A percentile compares a stretch with the other conserved stretches of the same genome.
These are phyloP conservation scores for Spiraea crenata DNA, from an alignment of 331 rosid species.

Conservation along the genomic window DNA sequence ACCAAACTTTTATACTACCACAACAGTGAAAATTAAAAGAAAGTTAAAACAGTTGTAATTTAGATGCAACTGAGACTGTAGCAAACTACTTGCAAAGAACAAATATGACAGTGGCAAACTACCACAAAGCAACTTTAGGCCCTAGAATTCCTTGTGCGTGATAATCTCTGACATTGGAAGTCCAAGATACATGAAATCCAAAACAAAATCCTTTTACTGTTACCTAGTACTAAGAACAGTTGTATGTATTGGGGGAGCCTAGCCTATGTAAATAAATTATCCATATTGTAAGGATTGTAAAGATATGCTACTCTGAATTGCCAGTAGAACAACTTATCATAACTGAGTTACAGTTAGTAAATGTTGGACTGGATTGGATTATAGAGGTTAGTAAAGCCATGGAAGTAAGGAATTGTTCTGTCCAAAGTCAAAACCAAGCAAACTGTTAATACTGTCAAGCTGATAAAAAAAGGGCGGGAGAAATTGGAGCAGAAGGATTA, in stretches of 20 bases:
- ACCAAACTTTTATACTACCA: background rate
- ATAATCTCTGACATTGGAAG: background rate
- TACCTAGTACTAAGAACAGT: background rate
- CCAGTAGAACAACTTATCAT: background rate
- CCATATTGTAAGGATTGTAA: background rate
- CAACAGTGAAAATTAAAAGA: background rate
- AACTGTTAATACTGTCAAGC: background rate
- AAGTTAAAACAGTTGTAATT: background rate
- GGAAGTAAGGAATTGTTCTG: background rate
- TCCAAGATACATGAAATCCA: slow-evolving; percentile 10
- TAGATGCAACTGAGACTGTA: background rate
- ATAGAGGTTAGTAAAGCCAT: background rate
- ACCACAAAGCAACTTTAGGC: background rate
- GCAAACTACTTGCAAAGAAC: background rate
- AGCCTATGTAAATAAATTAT: background rate
- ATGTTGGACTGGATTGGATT: background rate
- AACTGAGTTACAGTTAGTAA: background rate
- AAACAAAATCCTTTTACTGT: background rate
- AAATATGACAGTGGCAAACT: background rate
- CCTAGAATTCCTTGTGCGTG: background rate
- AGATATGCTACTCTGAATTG: background rate
- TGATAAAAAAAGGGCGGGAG: background rate
- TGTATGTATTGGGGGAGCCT: background rate
- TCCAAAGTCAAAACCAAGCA: slow-evolving; percentile 1
- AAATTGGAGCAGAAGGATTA: background rate